Conservation (phyloP, 768 basidiomycete species). For the Crepidotus variabilis region DNA sequence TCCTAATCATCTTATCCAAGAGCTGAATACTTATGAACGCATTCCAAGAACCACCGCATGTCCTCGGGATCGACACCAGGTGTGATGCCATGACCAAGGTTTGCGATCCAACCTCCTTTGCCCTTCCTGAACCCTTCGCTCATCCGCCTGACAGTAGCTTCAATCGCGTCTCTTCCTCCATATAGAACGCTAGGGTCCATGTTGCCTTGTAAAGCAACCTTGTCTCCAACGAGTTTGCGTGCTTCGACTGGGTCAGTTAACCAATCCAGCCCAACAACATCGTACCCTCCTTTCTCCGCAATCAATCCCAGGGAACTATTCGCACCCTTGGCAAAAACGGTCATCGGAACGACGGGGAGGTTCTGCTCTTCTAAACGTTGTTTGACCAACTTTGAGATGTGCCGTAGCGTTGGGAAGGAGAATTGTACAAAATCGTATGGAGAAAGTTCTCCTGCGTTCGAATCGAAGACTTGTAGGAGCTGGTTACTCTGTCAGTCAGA, state of each 20-base stretch:
- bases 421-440: slow-evolving; percentile 83
- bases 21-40: slow-evolving; percentile 77
- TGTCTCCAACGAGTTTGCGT: slow-evolving; percentile 53
- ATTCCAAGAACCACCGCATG: slow-evolving; percentile 86
- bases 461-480: slow-evolving; percentile 97
- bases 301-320: slow-evolving; percentile 64
- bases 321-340: slow-evolving; percentile 93
- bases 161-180: slow-evolving; percentile 84
- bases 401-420: slow-evolving; percentile 73
- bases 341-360: slow-evolving; percentile 71
- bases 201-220: slow-evolving; percentile 85
- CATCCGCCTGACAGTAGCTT: slow-evolving; percentile 80
- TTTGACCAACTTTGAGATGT: slow-evolving; percentile 71
- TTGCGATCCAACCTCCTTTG: slow-evolving; percentile 89
- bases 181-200: slow-evolving; percentile 87
- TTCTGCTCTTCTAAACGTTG: slow-evolving; percentile 46
- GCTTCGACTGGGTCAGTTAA: slow-evolving; percentile 75
- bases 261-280: slow-evolving; percentile 93
- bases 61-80: slow-evolving; percentile 95
- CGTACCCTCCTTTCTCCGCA: slow-evolving; percentile 69
- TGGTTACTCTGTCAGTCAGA: slow-evolving; percentile 26
- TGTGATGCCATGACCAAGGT: slow-evolving; percentile 96
- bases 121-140: slow-evolving; percentile 66
- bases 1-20: slow-evolving; percentile 9
- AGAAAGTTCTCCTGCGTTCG: slow-evolving; percentile 91